phyloP scores from a whole-genome alignment of 441 rosid species.

The Gossypium schwendimanii region DNA sequence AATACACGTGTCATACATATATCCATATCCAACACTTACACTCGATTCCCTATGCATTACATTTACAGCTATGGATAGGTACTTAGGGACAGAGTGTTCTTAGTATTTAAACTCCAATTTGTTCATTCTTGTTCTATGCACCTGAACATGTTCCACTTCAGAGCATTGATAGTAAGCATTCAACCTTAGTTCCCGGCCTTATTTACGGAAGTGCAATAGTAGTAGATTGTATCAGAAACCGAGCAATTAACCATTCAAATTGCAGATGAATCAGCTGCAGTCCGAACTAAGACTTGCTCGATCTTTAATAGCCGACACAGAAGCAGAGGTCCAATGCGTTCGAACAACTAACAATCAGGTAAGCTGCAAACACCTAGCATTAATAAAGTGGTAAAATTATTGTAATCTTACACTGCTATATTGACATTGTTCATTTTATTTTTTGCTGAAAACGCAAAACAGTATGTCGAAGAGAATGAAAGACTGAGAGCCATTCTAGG shows the following conservation, averaged over 20 bases:
- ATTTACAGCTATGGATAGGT: not conserved
- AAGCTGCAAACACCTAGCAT: conserved; percentile 1
- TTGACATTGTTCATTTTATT: not conserved
- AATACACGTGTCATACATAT: not conserved
- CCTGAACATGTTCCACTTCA: not conserved
- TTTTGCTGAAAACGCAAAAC: conserved; percentile 10
- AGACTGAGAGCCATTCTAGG: conserved; percentile 37
- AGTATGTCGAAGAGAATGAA: conserved; percentile 74
- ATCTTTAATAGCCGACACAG: conserved; percentile 81
- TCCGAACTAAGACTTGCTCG: conserved; percentile 87
- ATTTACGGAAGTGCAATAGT: not conserved
- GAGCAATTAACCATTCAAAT: conserved; percentile 13
- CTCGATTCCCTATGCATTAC: not conserved
- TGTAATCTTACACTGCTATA: not conserved
- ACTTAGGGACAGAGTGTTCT: not conserved
- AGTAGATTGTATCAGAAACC: not conserved
- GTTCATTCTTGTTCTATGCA: not conserved
- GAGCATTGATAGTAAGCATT: not conserved
- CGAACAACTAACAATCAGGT: conserved; percentile 84
- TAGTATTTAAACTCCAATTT: not conserved
- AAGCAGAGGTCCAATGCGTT: conserved; percentile 71
- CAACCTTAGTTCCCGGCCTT: not conserved
- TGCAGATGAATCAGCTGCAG: conserved; percentile 88
- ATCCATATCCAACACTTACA: not conserved
- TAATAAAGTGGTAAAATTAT: not conserved